These are phyloP conservation scores for Parmales sp. DNA, from an alignment of 108 stramenopile species.

Conservation along the genomic window DNA sequence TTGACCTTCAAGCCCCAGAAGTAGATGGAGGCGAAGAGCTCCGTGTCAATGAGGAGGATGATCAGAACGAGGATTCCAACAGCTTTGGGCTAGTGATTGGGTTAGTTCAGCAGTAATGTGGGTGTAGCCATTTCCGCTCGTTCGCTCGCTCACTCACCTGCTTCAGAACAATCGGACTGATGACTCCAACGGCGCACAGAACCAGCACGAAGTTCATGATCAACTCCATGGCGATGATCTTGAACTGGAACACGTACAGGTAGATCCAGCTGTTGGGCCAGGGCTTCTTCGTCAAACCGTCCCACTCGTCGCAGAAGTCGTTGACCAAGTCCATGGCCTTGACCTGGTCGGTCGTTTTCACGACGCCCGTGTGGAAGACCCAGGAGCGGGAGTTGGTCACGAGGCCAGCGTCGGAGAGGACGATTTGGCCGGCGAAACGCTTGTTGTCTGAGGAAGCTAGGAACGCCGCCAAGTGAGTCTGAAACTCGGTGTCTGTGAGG, in stretches of 20 bases:
- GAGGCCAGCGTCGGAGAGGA: neutral
- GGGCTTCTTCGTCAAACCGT: neutral
- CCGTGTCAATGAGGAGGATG: constrained; percentile 20
- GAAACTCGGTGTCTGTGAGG: neutral
- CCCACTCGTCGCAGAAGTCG: neutral
- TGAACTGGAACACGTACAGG: constrained; percentile 10
- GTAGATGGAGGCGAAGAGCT: constrained; percentile 21
- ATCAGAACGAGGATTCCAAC: neutral
- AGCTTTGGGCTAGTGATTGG: neutral
- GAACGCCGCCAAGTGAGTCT: constrained; percentile 13
- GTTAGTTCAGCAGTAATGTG: no score
- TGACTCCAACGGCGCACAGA: constrained; percentile 11
- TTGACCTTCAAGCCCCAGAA: constrained; percentile 22
- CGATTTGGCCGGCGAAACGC: constrained; percentile 1
- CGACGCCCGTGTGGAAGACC: neutral
- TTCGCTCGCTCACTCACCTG: no score
- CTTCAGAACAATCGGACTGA: constrained; percentile 12
- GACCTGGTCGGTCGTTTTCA: neutral
- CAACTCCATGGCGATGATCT: constrained; percentile 10
- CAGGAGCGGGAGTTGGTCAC: constrained; percentile 5
- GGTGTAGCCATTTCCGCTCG: no score
- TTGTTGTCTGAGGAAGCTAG: constrained; percentile 3
- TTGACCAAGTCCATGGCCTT: neutral
- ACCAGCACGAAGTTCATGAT: constrained; percentile 20
- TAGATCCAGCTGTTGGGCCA: neutral